Evolutionary conservation across 768 basidiomycete species (phyloP).

Genomic region (Coprinopsis strossmayeri): DNA sequence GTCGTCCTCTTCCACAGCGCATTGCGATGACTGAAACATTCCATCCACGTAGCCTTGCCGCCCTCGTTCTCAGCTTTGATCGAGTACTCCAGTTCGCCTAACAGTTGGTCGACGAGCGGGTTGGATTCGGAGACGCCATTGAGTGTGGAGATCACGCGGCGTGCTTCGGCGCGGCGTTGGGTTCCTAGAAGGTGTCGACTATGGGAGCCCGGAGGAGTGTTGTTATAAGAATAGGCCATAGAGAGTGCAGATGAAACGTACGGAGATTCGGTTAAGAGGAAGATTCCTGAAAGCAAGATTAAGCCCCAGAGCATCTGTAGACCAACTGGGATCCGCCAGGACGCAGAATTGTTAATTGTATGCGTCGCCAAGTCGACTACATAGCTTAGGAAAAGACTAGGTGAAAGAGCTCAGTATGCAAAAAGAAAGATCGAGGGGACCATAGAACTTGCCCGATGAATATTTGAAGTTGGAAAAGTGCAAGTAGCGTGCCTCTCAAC

Average conservation of each 20-base stretch:
- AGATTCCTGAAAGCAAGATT: slow-evolving; percentile 59
- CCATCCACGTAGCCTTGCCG: slow-evolving; percentile 72
- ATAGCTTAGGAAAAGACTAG: slow-evolving; percentile 68
- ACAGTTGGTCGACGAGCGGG: slow-evolving; percentile 46
- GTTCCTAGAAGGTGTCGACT: slow-evolving; percentile 68
- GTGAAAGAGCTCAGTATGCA: not conserved
- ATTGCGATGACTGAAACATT: slow-evolving; percentile 69
- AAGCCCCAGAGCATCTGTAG: slow-evolving; percentile 68
- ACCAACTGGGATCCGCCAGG: slow-evolving; percentile 70
- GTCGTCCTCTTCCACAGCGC: slow-evolving; percentile 65
- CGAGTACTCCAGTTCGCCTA: slow-evolving; percentile 60
- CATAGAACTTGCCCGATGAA: slow-evolving; percentile 50
- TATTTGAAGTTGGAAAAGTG: slow-evolving; percentile 74
- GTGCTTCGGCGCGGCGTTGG: slow-evolving; percentile 46
- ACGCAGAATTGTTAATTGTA: slow-evolving; percentile 45
- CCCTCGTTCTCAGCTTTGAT: slow-evolving; percentile 74
- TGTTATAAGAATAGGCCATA: not conserved
- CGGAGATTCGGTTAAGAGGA: slow-evolving; percentile 78
- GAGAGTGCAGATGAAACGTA: slow-evolving; percentile 26
- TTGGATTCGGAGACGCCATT: slow-evolving; percentile 60
- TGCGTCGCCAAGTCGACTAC: slow-evolving; percentile 66
- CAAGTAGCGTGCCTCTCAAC: slow-evolving; percentile 63
- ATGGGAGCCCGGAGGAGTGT: too few relatives aligned
- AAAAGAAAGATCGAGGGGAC: not conserved
- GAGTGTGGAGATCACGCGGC: slow-evolving; percentile 54